Base-by-base conservation (phyloP, 2,329 filamentous ascomycete species). In the Dactylellina parvicollis region DNA sequence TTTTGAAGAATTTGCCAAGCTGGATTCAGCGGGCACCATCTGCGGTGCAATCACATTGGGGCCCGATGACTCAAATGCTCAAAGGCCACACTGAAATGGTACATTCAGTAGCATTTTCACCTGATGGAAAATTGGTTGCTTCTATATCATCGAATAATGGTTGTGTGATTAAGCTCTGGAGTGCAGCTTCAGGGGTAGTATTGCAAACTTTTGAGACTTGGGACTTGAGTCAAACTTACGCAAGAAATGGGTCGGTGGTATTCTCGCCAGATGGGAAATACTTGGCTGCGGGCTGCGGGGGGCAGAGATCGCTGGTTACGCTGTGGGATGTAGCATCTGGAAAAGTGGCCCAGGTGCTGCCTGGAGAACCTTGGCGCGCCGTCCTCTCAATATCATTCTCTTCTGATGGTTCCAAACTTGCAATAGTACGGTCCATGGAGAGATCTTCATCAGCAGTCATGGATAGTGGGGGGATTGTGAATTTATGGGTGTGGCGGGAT, bases 151-250 rank as follows among this genome's bases (percentile, higher is more conserved):
- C 12, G 44, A 42, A 2, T 14, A 52, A 5, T 56, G 62, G 52
- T n/a, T 20, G n/a, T 7, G 12, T 18, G 36, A 44, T 20, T 7
- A 46, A 28, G 14, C 12, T 18, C 1, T 52, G n/a, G 12, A 22
- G 7, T 22, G 18, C 12, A 2, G 30, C 18, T 4, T 32, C 40
- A 0, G 28, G 18, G 4, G 16, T 36, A 2, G 0, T 38, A 9
- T 32, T 56, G 12, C 22, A 55, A 3, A 64, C 22, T 5, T 4
- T 64, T 2, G 32, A 40, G 52, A 4, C 75, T 77, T 70, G 12
- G 8, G 20, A 22, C 14, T 30, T 9, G 4, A 9, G 40, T 42
- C 55, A 60, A n/a, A 20, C 2, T 10, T 16, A 40, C 18, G 8
- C 16, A 49, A 18, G n/a, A 1, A 10, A 28, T 2, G 28, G 12